phyloP scores from a whole-genome alignment of 805 yeast species.

The Peterozyma toletana region DNA sequence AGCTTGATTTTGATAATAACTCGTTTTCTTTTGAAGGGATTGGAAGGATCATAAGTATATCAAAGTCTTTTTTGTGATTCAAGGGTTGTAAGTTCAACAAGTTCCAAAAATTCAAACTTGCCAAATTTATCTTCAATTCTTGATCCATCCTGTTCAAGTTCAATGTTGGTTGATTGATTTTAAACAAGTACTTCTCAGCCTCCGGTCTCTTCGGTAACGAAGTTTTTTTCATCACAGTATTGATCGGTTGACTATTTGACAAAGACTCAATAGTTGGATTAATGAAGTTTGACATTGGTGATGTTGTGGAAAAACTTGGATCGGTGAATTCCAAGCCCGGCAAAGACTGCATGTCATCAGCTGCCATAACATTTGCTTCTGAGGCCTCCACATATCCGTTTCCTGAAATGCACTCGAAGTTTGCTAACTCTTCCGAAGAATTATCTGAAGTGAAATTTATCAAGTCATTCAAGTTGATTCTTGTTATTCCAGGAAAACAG shows the following conservation, averaged over 20 bases:
- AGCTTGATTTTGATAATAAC: conserved; percentile 13
- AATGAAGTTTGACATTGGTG: conserved; percentile 18
- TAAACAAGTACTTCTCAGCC: conserved; percentile 19
- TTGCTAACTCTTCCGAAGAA: conserved; percentile 16
- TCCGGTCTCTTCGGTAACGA: not conserved
- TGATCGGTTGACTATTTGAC: not conserved
- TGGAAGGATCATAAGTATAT: conserved; percentile 36
- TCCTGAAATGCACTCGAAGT: conserved; percentile 22
- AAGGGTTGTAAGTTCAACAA: conserved; percentile 50
- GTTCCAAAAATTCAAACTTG: conserved; percentile 49
- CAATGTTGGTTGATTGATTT: conserved; percentile 26
- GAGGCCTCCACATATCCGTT: conserved; percentile 22
- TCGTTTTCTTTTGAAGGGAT: not conserved
- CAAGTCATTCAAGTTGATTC: conserved; percentile 1
- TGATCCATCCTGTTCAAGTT: conserved; percentile 29
- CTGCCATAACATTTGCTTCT: conserved; percentile 26
- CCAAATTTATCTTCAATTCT: conserved; percentile 36
- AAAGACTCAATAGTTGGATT: conserved; percentile 7
- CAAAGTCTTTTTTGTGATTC: conserved; percentile 41
- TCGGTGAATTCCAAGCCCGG: conserved; percentile 23
- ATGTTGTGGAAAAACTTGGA: conserved; percentile 27
- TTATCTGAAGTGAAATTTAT: conserved; percentile 9
- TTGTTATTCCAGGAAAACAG: conserved; percentile 4
- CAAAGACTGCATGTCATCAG: conserved; percentile 21
- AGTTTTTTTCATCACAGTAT: not conserved